Conservation (phyloP, 176 grass and related monocot genomes). For the Canna indica region DNA sequence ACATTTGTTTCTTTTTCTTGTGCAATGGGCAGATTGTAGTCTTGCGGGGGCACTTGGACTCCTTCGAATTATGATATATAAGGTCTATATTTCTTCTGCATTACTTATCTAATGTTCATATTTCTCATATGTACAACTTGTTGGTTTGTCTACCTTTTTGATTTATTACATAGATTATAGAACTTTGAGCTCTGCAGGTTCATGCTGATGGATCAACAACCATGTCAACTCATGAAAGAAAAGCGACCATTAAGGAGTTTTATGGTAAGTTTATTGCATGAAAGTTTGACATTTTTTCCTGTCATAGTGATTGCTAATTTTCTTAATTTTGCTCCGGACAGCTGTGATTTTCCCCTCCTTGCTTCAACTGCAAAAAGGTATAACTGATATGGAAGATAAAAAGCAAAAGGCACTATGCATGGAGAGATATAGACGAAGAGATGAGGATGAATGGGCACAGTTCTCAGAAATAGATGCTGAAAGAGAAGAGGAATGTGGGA, state of each 20-base stretch:
- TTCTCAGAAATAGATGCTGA: constrained; percentile 72
- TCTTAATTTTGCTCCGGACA: constrained; percentile 28
- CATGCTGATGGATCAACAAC: constrained; percentile 83
- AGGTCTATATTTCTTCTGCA: constrained; percentile 28
- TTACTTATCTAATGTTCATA: not conserved
- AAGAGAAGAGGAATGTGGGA: constrained; percentile 90
- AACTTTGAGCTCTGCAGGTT: constrained; percentile 37
- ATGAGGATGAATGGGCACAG: constrained; percentile 42
- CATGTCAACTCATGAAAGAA: constrained; percentile 88
- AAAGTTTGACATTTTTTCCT: not conserved
- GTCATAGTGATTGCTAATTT: constrained; percentile 9
- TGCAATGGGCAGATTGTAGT: constrained; percentile 81
- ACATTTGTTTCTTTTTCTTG: constrained; percentile 82
- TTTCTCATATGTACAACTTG: not conserved
- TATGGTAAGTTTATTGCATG: constrained; percentile 39
- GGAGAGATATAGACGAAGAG: constrained; percentile 59
- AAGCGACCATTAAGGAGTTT: constrained; percentile 83
- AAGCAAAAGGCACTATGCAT: constrained; percentile 65
- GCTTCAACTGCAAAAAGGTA: constrained; percentile 69
- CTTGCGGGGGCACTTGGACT: constrained; percentile 80
- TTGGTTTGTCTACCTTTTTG: not conserved
- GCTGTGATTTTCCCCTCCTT: constrained; percentile 85
- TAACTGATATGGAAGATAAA: constrained; percentile 70
- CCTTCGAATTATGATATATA: constrained; percentile 82
- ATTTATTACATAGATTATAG: constrained; percentile 18